Conservation (phyloP, 106 monocot genomes). For the Allium sativum region DNA sequence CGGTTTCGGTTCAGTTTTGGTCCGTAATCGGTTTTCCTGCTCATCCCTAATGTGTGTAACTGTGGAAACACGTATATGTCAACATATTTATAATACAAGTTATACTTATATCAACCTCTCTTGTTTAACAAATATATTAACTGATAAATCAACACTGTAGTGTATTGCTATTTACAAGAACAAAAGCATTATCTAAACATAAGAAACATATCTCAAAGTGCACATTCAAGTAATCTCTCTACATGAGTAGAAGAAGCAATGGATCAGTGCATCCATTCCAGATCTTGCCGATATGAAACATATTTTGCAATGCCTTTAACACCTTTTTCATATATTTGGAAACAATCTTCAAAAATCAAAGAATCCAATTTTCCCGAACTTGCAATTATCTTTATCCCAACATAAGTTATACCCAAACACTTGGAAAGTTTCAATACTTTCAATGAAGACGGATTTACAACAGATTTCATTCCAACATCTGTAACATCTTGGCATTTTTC, state of each 20-base stretch:
- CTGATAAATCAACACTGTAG: too few relatives aligned
- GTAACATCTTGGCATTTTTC: conserved; percentile 40
- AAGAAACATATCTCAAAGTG: too few relatives aligned
- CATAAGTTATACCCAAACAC: conserved; percentile 55
- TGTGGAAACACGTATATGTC: too few relatives aligned
- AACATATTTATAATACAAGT: too few relatives aligned
- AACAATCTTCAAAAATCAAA: conserved; percentile 44
- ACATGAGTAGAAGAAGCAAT: neutral
- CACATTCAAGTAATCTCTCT: too few relatives aligned
- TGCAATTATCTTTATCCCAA: conserved; percentile 42
- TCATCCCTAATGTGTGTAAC: too few relatives aligned
- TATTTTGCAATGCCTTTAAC: conserved; percentile 39
- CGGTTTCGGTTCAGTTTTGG: too few relatives aligned
- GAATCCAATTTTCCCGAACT: conserved; percentile 31
- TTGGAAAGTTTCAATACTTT: conserved; percentile 30
- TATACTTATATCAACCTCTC: too few relatives aligned
- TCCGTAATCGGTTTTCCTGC: too few relatives aligned
- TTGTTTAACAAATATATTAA: too few relatives aligned
- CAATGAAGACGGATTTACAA: conserved; percentile 24
- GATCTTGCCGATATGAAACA: conserved; percentile 46
- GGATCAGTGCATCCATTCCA: conserved; percentile 35
- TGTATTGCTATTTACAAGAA: too few relatives aligned
- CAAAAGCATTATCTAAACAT: too few relatives aligned
- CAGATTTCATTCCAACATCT: conserved; percentile 34
- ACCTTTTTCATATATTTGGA: conserved; percentile 43